Percentiles rank a stretch among this genome's conserved stretches.
phyloP scores from a whole-genome alignment of 208 protist species.

The Kentomonas sorsogonicus region DNA sequence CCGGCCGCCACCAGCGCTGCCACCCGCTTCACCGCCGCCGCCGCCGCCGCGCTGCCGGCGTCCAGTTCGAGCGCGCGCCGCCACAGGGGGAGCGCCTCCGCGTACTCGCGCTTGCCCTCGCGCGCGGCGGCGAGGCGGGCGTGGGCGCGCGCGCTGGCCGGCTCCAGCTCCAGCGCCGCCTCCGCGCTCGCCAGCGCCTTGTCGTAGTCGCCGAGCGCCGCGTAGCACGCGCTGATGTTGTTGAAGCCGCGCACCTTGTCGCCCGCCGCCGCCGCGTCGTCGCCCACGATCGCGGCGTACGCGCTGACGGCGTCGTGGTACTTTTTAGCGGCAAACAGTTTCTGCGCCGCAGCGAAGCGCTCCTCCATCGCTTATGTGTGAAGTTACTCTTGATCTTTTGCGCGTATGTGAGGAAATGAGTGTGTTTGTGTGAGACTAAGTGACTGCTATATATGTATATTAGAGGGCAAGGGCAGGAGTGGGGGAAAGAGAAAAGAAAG shows the following conservation, averaged over 20 bases:
- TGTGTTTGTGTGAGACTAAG: too few relatives aligned
- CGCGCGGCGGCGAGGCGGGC: slow-evolving; percentile 60
- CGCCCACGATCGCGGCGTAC: slow-evolving; percentile 37
- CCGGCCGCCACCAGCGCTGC: slow-evolving; percentile 33
- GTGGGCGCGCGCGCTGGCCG: slow-evolving; percentile 43
- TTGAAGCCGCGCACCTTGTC: slow-evolving; percentile 57
- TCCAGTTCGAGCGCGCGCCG: slow-evolving; percentile 31
- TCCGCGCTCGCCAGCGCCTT: slow-evolving; percentile 44
- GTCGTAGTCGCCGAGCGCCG: slow-evolving; percentile 43
- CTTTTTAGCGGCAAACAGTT: slow-evolving; percentile 36
- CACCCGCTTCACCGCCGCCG: slow-evolving; percentile 26
- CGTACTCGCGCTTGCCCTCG: slow-evolving; percentile 66
- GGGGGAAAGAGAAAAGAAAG: too few relatives aligned
- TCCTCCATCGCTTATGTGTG: slow-evolving; percentile 4
- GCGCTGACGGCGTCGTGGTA: slow-evolving; percentile 46
- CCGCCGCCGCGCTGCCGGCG: slow-evolving; percentile 24
- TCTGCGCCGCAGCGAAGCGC: slow-evolving; percentile 41
- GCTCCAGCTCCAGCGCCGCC: slow-evolving; percentile 43
- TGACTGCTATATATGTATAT: too few relatives aligned
- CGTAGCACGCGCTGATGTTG: slow-evolving; percentile 82
- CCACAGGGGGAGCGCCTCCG: slow-evolving; percentile 43
- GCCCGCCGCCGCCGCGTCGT: slow-evolving; percentile 7
- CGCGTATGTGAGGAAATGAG: too few relatives aligned
- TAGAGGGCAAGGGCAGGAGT: too few relatives aligned
- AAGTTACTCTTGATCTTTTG: too few relatives aligned